These are phyloP conservation scores for Coix lacrymajobi DNA, from an alignment of 176 grass and related monocot genomes.

Conservation along the genomic window DNA sequence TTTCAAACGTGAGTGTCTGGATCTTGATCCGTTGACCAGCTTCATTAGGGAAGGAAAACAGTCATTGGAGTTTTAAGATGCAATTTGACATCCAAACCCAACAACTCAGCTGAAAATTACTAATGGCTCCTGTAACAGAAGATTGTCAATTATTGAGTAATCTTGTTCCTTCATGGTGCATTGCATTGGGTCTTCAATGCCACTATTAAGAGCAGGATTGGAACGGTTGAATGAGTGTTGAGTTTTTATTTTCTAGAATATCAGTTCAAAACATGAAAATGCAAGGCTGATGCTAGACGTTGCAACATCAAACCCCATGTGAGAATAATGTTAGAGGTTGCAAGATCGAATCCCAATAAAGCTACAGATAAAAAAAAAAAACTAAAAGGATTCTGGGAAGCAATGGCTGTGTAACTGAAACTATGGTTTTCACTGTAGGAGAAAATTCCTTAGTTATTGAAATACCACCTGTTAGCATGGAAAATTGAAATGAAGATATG, in stretches of 20 bases:
- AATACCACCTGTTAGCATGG: neutral
- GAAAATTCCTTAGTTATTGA: neutral
- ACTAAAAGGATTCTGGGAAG: neutral
- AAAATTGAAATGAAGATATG: neutral
- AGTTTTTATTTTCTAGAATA: neutral
- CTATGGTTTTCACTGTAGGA: neutral
- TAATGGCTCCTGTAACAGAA: neutral
- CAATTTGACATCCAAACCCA: neutral
- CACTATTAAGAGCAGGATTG: neutral
- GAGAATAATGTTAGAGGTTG: neutral
- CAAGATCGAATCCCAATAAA: neutral
- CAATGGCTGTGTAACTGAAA: neutral
- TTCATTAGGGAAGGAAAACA: constrained; percentile 1
- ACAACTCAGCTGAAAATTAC: neutral
- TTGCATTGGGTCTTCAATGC: neutral
- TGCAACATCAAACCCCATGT: neutral
- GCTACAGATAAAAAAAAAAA: neutral
- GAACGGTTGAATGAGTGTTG: neutral
- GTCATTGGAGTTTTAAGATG: neutral
- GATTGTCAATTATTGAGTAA: neutral
- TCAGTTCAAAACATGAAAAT: neutral
- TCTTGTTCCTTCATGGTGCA: neutral
- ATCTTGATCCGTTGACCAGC: neutral
- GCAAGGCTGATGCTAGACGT: neutral
- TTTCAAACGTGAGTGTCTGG: constrained; percentile 3